phyloP scores from a whole-genome alignment of 192 early-diverging fungal species.

The Lunasporangiospora selenospora region DNA sequence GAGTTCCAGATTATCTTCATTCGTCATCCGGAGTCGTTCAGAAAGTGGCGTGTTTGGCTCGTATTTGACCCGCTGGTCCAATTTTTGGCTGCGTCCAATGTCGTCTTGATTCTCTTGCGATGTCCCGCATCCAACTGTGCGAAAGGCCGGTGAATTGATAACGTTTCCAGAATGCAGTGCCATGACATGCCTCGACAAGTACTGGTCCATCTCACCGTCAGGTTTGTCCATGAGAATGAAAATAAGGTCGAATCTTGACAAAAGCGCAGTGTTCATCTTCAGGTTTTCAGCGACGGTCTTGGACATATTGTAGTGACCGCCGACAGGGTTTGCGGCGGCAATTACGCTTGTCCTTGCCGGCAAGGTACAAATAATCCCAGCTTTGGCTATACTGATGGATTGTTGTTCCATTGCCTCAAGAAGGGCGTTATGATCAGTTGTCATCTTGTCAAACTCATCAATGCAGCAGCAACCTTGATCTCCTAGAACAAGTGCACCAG shows the following conservation, averaged over 20 bases:
- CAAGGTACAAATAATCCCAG: conserved; percentile 83
- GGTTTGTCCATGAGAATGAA: conserved; percentile 86
- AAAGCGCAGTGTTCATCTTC: conserved; percentile 74
- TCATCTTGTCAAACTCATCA: conserved; percentile 94
- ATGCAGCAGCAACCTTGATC: conserved; percentile 91
- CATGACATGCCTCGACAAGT: conserved; percentile 84
- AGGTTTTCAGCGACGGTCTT: conserved; percentile 87
- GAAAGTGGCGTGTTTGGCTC: conserved; percentile 22
- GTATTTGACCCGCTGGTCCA: not conserved
- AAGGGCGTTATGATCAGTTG: conserved; percentile 75
- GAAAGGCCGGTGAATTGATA: not conserved
- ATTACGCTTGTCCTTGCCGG: conserved; percentile 87
- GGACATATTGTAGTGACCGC: conserved; percentile 86
- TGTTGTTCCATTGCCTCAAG: conserved; percentile 93
- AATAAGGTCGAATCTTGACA: conserved; percentile 84
- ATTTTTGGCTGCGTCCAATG: not conserved
- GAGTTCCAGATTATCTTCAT: conserved; percentile 62
- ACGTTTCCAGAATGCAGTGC: conserved; percentile 61
- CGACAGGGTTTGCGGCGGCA: conserved; percentile 88
- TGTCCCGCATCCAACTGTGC: not conserved
- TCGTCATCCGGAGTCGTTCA: conserved; percentile 54
- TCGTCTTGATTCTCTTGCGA: not conserved
- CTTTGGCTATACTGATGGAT: conserved; percentile 86
- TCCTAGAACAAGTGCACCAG: conserved; percentile 82
- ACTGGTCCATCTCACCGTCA: conserved; percentile 78